A percentile compares a stretch with the other conserved stretches of the same genome.
These are phyloP conservation scores for Microcyclosporella mali DNA, from an alignment of 2,329 filamentous ascomycete species.

Conservation along the genomic window DNA sequence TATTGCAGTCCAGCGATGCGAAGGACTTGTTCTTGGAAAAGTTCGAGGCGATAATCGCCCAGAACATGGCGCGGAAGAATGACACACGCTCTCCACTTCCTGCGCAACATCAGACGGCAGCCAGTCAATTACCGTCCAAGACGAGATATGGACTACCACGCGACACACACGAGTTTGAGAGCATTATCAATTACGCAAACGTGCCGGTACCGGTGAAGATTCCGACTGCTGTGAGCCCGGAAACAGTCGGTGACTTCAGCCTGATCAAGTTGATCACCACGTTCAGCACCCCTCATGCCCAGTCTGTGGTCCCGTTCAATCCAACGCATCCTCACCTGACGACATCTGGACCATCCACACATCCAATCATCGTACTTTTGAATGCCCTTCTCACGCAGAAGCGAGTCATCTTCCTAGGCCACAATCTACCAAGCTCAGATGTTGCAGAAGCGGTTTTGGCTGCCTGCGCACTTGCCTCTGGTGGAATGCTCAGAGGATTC, in stretches of 20 bases:
- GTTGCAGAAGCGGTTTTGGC: slow-evolving; percentile 96
- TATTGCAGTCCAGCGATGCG: slow-evolving; percentile 83
- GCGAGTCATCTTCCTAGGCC: slow-evolving; percentile 87
- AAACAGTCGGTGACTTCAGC: slow-evolving; percentile 96
- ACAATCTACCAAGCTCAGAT: slow-evolving; percentile 90
- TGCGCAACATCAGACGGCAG: slow-evolving; percentile 18
- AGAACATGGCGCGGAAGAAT: slow-evolving; percentile 65
- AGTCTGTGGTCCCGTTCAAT: slow-evolving; percentile 72
- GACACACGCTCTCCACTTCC: slow-evolving; percentile 9
- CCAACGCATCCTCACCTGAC: slow-evolving; percentile 84
- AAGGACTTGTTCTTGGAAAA: slow-evolving; percentile 97
- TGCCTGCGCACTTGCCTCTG: slow-evolving; percentile 89
- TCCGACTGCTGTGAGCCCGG: slow-evolving; percentile 84
- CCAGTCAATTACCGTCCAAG: slow-evolving; percentile 44
- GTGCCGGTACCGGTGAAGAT: slow-evolving; percentile 97
- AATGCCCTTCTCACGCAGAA: slow-evolving; percentile 96
- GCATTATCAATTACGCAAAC: slow-evolving; percentile 89
- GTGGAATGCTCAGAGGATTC: slow-evolving; percentile 86
- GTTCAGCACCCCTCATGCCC: slow-evolving; percentile 77
- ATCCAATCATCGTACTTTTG: slow-evolving; percentile 89
- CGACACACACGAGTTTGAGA: slow-evolving; percentile 97
- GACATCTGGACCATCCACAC: slow-evolving; percentile 80
- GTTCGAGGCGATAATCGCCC: slow-evolving; percentile 88
- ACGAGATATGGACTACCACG: slow-evolving; percentile 68
- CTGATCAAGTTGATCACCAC: slow-evolving; percentile 95